Percentiles rank a stretch among this genome's conserved stretches.
Conservation (phyloP, 1,139 yeast species). For the Hemisphaericaspora lyxosophila region DNA sequence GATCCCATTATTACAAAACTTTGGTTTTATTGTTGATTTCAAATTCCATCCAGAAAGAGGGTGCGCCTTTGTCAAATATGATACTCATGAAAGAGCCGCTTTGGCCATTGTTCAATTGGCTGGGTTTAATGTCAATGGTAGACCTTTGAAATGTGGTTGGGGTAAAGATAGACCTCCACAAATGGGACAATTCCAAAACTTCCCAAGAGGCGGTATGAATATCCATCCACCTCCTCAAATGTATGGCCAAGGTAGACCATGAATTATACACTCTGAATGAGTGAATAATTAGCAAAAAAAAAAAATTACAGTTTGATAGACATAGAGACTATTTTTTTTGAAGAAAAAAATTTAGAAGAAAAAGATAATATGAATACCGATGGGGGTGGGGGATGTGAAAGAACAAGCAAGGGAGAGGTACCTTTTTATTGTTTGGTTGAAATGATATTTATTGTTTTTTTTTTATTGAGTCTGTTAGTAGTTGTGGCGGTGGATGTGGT, state of each 20-base stretch:
- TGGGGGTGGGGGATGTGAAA: too few species aligned
- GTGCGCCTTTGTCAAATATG: conserved; percentile 84
- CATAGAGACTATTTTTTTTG: not conserved
- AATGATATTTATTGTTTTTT: not conserved
- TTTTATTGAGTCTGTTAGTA: not conserved
- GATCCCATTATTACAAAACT: conserved; percentile 72
- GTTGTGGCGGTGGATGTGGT: too few species aligned
- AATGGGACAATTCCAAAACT: conserved; percentile 36
- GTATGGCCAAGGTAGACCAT: conserved; percentile 22
- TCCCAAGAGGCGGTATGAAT: conserved; percentile 28
- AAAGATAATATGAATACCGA: not conserved
- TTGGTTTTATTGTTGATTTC: conserved; percentile 81
- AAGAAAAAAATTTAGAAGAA: not conserved
- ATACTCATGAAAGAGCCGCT: conserved; percentile 86
- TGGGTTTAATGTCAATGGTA: conserved; percentile 74
- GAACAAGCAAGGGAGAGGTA: not conserved
- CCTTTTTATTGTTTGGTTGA: not conserved
- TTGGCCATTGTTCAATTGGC: conserved; percentile 79
- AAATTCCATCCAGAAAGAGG: conserved; percentile 80
- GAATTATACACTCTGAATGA: too few species aligned
- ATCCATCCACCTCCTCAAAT: conserved; percentile 24
- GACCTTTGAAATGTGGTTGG: conserved; percentile 86
- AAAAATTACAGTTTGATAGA: conserved; percentile 1
- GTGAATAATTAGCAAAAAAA: too few species aligned
- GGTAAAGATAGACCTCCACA: conserved; percentile 64